Evolutionary conservation across 768 basidiomycete species (phyloP).

Genomic region (Hygrophorus russula): DNA sequence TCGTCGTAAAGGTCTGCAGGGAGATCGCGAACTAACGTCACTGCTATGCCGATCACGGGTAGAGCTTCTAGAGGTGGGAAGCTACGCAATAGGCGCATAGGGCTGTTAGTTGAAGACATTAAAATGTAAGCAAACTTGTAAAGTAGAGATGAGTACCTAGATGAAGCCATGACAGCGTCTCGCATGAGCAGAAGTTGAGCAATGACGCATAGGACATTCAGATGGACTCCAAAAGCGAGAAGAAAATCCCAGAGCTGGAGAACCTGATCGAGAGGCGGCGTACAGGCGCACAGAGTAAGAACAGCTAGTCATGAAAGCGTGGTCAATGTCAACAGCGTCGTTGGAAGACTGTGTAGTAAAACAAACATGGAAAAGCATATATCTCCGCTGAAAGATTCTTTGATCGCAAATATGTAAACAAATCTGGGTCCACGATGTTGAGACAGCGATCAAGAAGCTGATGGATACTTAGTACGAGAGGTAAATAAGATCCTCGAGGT

Average conservation of each 20-base stretch:
- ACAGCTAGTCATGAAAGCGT: conserved; percentile 46
- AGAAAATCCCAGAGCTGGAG: conserved; percentile 96
- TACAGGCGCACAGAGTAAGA: conserved; percentile 92
- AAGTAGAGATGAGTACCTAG: conserved; percentile 46
- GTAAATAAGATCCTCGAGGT: background rate
- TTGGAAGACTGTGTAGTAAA: background rate
- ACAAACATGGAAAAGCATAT: conserved; percentile 93
- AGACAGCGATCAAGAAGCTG: conserved; percentile 91
- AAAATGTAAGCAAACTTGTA: background rate
- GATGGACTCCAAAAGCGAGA: conserved; percentile 89
- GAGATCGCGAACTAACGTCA: conserved; percentile 87
- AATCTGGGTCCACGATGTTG: conserved; percentile 80
- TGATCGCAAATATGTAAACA: conserved; percentile 70
- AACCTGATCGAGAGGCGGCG: conserved; percentile 92
- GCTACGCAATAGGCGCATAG: conserved; percentile 88
- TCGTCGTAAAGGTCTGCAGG: conserved; percentile 82
- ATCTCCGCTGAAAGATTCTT: conserved; percentile 94
- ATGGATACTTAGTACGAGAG: background rate
- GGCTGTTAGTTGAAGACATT: conserved; percentile 33
- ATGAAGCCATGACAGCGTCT: conserved; percentile 78
- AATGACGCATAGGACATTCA: conserved; percentile 95
- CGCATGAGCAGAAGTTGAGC: conserved; percentile 88
- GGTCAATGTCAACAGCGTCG: conserved; percentile 1
- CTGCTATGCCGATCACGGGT: conserved; percentile 84
- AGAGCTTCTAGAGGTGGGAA: conserved; percentile 87